These are phyloP conservation scores for Sonneratia caseolaris DNA, from an alignment of 345 rosid genomes.

Conservation along the genomic window DNA sequence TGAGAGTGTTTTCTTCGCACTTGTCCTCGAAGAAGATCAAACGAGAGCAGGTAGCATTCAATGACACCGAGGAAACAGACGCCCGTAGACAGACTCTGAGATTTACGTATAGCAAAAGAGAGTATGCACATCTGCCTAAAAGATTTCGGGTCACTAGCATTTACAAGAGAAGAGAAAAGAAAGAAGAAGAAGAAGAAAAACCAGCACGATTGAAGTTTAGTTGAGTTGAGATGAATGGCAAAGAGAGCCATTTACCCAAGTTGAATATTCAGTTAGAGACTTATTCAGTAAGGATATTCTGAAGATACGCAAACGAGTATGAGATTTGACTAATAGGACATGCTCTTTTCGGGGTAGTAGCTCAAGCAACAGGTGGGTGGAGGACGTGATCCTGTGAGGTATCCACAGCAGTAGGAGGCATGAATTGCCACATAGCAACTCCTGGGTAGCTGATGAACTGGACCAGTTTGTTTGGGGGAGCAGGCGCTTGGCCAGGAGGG, in stretches of 20 bases:
- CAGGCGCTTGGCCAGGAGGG: conserved; percentile 21
- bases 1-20: too few species aligned
- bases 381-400: conserved; percentile 49
- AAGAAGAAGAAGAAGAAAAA: not conserved
- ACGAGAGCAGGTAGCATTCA: not conserved
- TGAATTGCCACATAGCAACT: conserved; percentile 52
- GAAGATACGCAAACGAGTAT: not conserved
- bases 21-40: not conserved
- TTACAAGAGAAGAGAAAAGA: not conserved
- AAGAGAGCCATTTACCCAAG: not conserved
- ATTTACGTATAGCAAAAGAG: too few species aligned
- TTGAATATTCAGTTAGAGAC: not conserved
- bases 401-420: conserved; percentile 45
- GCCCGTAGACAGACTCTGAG: too few species aligned
- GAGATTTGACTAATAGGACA: not conserved
- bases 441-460: conserved; percentile 42
- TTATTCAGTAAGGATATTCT: not conserved
- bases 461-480: conserved; percentile 36
- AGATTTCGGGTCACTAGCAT: not conserved
- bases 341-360: not conserved
- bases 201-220: not conserved
- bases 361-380: conserved; percentile 56
- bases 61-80: not conserved
- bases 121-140: too few species aligned
- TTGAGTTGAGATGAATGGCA: not conserved